phyloP scores from a whole-genome alignment of 169 alveolate species.

The Cryptosporidium sp. region DNA sequence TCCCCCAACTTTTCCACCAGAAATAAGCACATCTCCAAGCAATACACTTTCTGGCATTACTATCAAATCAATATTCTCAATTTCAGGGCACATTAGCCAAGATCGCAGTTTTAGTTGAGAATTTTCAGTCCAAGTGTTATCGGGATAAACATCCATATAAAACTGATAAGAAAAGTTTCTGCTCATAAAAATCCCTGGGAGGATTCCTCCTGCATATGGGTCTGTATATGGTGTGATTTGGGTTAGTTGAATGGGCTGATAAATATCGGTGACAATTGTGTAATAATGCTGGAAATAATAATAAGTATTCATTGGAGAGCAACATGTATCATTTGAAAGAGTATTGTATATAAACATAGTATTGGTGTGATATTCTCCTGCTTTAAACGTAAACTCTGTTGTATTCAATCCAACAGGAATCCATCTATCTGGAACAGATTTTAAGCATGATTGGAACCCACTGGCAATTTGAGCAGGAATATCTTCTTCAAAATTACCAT shows the following conservation, averaged over 20 bases:
- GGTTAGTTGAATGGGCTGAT: constrained; percentile 64
- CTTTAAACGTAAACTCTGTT: constrained; percentile 17
- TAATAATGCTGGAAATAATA: constrained; percentile 46
- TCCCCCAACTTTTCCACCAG: constrained; percentile 69
- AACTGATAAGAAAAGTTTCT: constrained; percentile 66
- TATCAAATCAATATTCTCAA: constrained; percentile 30
- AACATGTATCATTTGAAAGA: constrained; percentile 66
- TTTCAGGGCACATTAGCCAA: constrained; percentile 70
- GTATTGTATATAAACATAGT: constrained; percentile 58
- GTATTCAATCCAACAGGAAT: constrained; percentile 65
- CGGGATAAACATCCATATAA: constrained; percentile 58
- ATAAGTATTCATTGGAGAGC: constrained; percentile 69
- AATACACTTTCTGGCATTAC: constrained; percentile 34
- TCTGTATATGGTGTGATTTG: constrained; percentile 70
- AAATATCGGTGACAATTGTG: constrained; percentile 56
- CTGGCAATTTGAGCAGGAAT: constrained; percentile 24
- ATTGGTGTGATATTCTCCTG: constrained; percentile 43
- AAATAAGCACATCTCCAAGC: constrained; percentile 11
- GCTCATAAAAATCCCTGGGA: constrained; percentile 75
- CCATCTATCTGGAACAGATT: constrained; percentile 46
- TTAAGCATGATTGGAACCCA: constrained; percentile 59
- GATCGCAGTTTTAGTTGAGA: constrained; percentile 14
- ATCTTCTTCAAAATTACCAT: constrained; percentile 10
- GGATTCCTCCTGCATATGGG: constrained; percentile 62
- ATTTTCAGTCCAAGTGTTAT: constrained; percentile 44